These are phyloP conservation scores for Pseudognaphalium luteoalbum DNA, from an alignment of 129 eudicot genomes.

Conservation along the genomic window DNA sequence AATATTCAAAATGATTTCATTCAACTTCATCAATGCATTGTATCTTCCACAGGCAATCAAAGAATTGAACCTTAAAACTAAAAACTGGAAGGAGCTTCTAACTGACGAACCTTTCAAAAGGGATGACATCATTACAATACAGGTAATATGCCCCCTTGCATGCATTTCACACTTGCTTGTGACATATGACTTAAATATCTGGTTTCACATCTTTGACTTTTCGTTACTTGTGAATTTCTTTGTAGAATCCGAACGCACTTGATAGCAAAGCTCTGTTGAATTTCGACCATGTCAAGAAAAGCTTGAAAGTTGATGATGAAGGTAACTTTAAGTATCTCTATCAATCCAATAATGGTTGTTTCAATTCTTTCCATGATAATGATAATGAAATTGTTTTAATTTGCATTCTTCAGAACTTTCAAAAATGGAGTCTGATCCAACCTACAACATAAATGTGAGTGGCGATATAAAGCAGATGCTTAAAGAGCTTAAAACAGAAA, in stretches of 20 bases:
- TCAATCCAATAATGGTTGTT: background rate
- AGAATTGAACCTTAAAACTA: slow-evolving; percentile 88
- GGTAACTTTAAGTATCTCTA: slow-evolving; percentile 39
- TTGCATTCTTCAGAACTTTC: slow-evolving; percentile 47
- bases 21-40: background rate
- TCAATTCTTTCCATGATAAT: background rate
- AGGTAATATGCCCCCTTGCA: slow-evolving; percentile 40
- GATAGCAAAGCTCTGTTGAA: slow-evolving; percentile 76
- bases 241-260: slow-evolving; percentile 86
- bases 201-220: background rate
- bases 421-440: slow-evolving; percentile 79
- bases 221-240: slow-evolving; percentile 8
- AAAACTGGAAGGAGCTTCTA: slow-evolving; percentile 98
- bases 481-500: slow-evolving; percentile 94
- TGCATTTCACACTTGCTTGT: slow-evolving; percentile 8
- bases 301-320: slow-evolving; percentile 88
- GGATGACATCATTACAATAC: slow-evolving; percentile 86
- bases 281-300: slow-evolving; percentile 90
- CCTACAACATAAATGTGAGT: slow-evolving; percentile 69
- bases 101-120: slow-evolving; percentile 90
- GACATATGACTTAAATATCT: background rate
- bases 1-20: background rate
- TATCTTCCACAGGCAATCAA: slow-evolving; percentile 65
- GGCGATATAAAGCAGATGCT: slow-evolving; percentile 97
- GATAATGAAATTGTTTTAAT: background rate